Evolutionary conservation across 2,329 filamentous ascomycete genomes (phyloP).

Genomic region (Botrytis elliptica): DNA sequence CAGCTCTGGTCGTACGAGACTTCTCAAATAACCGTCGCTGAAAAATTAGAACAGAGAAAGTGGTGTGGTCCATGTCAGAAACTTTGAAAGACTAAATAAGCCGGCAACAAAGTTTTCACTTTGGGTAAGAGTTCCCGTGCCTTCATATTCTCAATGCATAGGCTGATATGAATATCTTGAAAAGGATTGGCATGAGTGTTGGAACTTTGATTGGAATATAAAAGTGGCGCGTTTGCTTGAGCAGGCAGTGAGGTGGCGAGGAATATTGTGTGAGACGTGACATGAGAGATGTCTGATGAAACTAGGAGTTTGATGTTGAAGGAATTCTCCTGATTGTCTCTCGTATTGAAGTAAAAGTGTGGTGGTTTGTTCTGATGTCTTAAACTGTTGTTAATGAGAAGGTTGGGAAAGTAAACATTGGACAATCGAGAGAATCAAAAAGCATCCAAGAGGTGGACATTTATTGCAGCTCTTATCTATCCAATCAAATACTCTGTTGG

Average conservation of each 20-base stretch:
- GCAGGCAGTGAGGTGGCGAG: not conserved
- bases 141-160: not conserved
- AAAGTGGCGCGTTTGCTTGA: not conserved
- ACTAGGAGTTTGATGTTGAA: not conserved
- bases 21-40: slow-evolving; percentile 14
- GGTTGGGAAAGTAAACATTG: not conserved
- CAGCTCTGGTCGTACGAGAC: slow-evolving; percentile 5
- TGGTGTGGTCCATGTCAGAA: not conserved
- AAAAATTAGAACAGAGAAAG: slow-evolving; percentile 16
- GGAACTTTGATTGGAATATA: not conserved
- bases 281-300: not conserved
- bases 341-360: not conserved
- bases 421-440: not conserved
- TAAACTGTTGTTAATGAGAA: not conserved
- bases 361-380: not conserved
- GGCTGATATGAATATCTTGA: not conserved
- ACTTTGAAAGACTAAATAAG: not conserved
- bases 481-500: not conserved
- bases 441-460: not conserved
- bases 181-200: not conserved
- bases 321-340: not conserved
- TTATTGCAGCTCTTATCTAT: not conserved
- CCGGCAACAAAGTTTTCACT: not conserved
- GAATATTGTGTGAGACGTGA: not conserved
- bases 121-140: not conserved